Conservation (phyloP, 2,329 filamentous ascomycete species). For the Sclerotinia spermophila region DNA sequence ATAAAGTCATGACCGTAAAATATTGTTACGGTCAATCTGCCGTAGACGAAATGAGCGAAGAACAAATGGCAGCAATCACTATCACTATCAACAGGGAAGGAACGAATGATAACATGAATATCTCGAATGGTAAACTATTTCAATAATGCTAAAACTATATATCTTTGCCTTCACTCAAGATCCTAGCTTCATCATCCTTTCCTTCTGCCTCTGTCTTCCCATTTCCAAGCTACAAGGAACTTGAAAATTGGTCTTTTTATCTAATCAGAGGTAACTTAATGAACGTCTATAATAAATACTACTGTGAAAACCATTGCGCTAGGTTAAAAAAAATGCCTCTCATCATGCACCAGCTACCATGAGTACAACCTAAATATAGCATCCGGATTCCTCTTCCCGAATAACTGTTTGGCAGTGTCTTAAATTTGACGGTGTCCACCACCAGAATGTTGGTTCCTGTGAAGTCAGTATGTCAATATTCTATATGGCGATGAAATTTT, state of each 20-base stretch:
- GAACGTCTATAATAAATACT: too few relatives aligned
- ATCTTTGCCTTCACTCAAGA: neutral
- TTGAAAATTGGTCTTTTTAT: too few relatives aligned
- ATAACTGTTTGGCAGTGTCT: neutral
- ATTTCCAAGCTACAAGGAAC: neutral
- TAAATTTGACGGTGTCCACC: conserved; percentile 4
- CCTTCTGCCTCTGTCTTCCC: neutral
- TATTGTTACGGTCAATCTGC: neutral
- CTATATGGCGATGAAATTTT: accelerated
- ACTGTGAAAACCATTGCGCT: neutral
- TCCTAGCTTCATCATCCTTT: neutral
- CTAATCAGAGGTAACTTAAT: neutral
- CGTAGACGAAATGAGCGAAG: neutral
- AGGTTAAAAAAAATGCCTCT: neutral
- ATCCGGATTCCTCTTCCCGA: neutral
- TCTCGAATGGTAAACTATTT: neutral
- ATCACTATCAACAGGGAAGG: neutral
- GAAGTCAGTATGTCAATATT: neutral
- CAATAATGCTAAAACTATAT: neutral
- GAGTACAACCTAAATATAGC: neutral
- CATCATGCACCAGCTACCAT: too few relatives aligned
- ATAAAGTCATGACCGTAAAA: neutral
- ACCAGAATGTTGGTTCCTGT: neutral
- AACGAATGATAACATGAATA: neutral
- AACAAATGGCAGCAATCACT: neutral